Conservation (phyloP, 169 alveolate species). For the Cryptosporidium meleagridis region DNA sequence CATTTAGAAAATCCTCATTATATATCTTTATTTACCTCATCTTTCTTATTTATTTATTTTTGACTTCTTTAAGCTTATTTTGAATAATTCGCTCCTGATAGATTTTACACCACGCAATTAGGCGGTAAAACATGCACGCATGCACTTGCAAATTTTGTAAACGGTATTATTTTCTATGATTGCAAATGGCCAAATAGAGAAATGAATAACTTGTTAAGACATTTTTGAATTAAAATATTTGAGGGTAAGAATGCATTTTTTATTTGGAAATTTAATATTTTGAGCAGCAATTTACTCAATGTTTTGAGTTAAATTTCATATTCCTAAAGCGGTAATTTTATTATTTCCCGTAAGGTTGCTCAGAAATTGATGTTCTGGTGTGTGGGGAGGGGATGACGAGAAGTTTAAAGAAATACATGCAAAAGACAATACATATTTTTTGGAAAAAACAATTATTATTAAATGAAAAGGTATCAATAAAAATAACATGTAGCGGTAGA, state of each 20-base stretch:
- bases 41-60: neutral
- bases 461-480: neutral
- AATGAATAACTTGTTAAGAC: neutral
- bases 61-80: neutral
- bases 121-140: conserved; percentile 1
- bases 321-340: neutral
- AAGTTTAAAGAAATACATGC: neutral
- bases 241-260: neutral
- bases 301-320: neutral
- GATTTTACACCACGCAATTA: neutral
- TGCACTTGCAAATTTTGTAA: neutral
- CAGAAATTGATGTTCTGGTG: neutral
- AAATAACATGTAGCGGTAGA: neutral
- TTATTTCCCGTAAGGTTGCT: neutral
- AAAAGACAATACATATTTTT: neutral
- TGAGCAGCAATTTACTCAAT: no score
- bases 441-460: neutral
- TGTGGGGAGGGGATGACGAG: neutral
- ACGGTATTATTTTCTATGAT: neutral
- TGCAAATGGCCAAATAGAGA: neutral
- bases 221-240: no score
- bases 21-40: neutral
- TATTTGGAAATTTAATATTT: neutral
- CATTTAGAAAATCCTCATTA: neutral
- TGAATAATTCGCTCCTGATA: neutral